phyloP scores from a whole-genome alignment of 768 basidiomycete genomes.

The Lactarius psammicola region DNA sequence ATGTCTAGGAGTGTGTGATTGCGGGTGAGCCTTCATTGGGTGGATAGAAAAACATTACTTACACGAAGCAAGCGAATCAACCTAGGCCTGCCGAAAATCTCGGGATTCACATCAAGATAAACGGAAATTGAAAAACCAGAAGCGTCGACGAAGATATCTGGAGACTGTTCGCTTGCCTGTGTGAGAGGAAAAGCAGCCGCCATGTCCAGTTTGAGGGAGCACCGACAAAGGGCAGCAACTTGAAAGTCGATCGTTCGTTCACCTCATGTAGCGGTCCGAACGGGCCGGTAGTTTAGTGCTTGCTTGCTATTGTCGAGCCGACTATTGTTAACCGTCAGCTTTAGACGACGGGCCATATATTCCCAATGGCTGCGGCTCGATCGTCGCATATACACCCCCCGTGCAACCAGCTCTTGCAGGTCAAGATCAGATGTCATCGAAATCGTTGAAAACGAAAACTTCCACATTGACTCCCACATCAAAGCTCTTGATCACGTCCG shows the following conservation, averaged over 20 bases:
- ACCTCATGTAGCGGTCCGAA: background rate
- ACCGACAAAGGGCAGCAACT: background rate
- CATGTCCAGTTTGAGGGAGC: background rate
- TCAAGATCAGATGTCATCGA: background rate
- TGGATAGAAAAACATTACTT: conserved; percentile 4
- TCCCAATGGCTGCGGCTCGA: conserved; percentile 3
- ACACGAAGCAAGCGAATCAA: conserved; percentile 42
- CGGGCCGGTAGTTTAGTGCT: background rate
- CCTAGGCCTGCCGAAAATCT: conserved; percentile 48
- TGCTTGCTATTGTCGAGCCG: background rate
- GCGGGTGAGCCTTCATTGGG: background rate
- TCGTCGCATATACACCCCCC: background rate
- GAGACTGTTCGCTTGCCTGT: conserved; percentile 14
- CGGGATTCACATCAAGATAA: conserved; percentile 55
- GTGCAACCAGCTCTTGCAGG: background rate
- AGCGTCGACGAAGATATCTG: conserved; percentile 40
- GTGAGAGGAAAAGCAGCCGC: conserved; percentile 15
- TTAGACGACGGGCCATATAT: conserved; percentile 11
- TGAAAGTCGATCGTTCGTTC: background rate
- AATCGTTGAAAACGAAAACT: background rate
- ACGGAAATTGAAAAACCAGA: conserved; percentile 47
- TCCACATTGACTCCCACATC: background rate
- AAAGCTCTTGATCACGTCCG: background rate
- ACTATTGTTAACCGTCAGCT: conserved; percentile 6
- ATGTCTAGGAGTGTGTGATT: conserved; percentile 40